Evolutionary conservation across 176 grass and related monocot genomes (phyloP), one percentile per base, ranked within the genome.

Genomic region (Oryza nivara): DNA sequence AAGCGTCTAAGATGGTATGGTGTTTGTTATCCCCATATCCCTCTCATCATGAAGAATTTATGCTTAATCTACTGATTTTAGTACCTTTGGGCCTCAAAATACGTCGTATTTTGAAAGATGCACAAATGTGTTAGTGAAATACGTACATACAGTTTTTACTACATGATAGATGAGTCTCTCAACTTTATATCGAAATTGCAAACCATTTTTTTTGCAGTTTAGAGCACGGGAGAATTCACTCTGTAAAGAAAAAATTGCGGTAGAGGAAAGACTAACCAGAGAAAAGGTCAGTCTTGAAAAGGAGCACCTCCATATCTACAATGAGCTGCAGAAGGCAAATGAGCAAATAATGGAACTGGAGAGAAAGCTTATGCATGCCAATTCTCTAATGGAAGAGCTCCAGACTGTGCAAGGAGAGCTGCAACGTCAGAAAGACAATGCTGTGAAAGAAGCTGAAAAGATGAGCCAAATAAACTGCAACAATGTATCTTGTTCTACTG

Each of bases 221-320:
- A 91, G 76, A 86, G 70, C 68, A 72, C 60, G 60, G 38, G 86
- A 94, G 56, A 91, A 58, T 77, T 86, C 49, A 74, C 54, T 92
- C 67, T 16, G 48, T 65, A 94, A 88, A 81, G 90, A 84, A 70
- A 89, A 77, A 13, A 86, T 13, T 48, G 92, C 92, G 40, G 43
- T 81, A 75, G 95, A 94, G 54, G 95, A 91, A 79, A 88, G 67
- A 61, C 65, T 92, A 34, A 66, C 9, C 4, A 89, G 44, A 91
- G 88, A 97, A 74, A 83, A 91, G 44, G 43, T 51, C 58, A 36
- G 63, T 32, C 47, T 91, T 32, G 82, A 85, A 86, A 87, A 83
- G 46, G 82, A 89, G 77, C 72, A 72, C n/a, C 20, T 88, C 66
- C 69, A 84, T 80, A 68, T 75, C 82, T 66, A 23, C 38, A 85